Percentiles rank a stretch among this genome's conserved stretches.
Conservation (phyloP, 768 basidiomycete genomes). For the Hericium erinaceus region DNA sequence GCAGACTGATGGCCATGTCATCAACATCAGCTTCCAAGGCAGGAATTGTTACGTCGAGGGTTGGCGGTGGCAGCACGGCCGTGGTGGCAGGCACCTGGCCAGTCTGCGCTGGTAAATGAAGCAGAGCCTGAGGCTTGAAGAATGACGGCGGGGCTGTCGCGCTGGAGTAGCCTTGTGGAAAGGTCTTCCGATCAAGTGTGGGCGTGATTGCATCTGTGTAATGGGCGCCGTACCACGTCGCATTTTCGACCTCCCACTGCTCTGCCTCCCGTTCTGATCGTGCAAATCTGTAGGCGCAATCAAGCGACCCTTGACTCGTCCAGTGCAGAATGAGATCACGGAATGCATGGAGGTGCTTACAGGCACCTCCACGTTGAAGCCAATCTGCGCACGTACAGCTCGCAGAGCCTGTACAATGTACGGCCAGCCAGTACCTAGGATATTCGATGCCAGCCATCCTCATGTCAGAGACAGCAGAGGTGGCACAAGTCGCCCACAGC, state of each 20-base stretch:
- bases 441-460: not conserved
- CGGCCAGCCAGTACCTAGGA: not conserved
- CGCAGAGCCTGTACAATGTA: not conserved
- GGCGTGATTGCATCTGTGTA: not conserved
- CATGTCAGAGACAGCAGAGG: not conserved
- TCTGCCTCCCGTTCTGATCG: not conserved
- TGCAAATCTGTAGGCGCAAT: not conserved
- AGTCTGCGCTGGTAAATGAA: too few relatives aligned
- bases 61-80: too few relatives aligned
- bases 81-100: too few relatives aligned
- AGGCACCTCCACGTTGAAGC: not conserved
- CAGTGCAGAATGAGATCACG: not conserved
- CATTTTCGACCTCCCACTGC: not conserved
- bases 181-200: not conserved
- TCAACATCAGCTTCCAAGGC: too few relatives aligned
- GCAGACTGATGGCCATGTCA: not conserved
- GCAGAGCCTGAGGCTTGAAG: too few relatives aligned
- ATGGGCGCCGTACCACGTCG: not conserved
- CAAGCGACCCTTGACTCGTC: not conserved
- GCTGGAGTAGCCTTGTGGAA: not conserved
- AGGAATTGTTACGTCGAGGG: too few relatives aligned
- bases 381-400: not conserved
- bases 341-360: not conserved
- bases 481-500: constrained; percentile 6
- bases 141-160: not conserved